Conservation (phyloP, 768 basidiomycete species). For the Austroboletus festivus region DNA sequence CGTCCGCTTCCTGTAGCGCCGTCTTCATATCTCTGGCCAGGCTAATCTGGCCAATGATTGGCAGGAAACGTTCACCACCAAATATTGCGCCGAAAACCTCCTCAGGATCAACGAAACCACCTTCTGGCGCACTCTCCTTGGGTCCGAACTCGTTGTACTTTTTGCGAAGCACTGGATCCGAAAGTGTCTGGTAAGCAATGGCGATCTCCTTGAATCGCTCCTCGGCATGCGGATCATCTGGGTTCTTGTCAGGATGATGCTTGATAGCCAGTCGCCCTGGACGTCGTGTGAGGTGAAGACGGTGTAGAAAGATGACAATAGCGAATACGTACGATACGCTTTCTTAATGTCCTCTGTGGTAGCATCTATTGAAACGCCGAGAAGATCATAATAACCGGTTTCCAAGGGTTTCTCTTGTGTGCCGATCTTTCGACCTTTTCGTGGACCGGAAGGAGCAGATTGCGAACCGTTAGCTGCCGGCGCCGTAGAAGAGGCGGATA, state of each 20-base stretch:
- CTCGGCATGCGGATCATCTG: conserved; percentile 78
- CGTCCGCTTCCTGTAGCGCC: conserved; percentile 84
- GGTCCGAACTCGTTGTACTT: conserved; percentile 93
- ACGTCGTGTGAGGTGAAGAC: not conserved
- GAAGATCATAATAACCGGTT: conserved; percentile 86
- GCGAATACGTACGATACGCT: conserved; percentile 62
- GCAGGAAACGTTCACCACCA: conserved; percentile 80
- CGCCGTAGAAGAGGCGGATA: conserved; percentile 11
- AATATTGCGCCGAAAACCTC: conserved; percentile 82
- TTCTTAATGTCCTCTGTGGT: conserved; percentile 86
- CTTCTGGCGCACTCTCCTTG: conserved; percentile 77
- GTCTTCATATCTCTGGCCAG: conserved; percentile 91
- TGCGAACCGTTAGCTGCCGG: conserved; percentile 19
- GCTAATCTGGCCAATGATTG: conserved; percentile 87
- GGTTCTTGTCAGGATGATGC: conserved; percentile 91
- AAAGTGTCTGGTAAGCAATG: conserved; percentile 84
- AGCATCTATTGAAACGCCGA: conserved; percentile 73
- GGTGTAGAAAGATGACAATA: not conserved
- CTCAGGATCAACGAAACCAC: conserved; percentile 85
- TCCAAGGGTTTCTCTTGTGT: conserved; percentile 87
- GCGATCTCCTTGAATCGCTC: conserved; percentile 91
- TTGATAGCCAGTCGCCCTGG: conserved; percentile 83
- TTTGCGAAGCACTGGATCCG: conserved; percentile 67
- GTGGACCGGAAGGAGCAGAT: conserved; percentile 14
- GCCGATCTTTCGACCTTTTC: conserved; percentile 76